Evolutionary conservation across 2,329 filamentous ascomycete genomes (phyloP).

Genomic region (Septoria petroselini): DNA sequence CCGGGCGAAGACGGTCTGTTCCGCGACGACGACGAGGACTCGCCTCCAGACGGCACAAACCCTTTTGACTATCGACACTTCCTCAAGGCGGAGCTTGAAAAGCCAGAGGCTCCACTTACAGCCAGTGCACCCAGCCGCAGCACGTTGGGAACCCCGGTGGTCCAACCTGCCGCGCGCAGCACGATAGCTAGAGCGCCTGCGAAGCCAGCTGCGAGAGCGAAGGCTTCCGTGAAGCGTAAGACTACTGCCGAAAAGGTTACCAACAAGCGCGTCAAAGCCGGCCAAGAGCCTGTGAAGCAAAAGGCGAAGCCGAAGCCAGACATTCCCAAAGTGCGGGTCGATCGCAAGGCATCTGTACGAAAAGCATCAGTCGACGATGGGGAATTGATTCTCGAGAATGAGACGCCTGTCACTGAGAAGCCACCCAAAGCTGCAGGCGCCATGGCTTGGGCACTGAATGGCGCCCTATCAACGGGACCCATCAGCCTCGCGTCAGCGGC

Average conservation of each 20-base stretch:
- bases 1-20: constrained; percentile 30
- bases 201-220: constrained; percentile 15
- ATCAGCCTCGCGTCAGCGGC: constrained; percentile 46
- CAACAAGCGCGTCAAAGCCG: constrained; percentile 32
- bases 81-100: constrained; percentile 35
- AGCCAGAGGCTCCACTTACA: constrained; percentile 25
- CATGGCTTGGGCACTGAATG: constrained; percentile 34
- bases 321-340: constrained; percentile 30
- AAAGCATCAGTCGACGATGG: constrained; percentile 33
- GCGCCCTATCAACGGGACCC: constrained; percentile 40
- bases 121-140: constrained; percentile 25
- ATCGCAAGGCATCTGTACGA: constrained; percentile 33
- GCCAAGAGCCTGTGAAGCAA: constrained; percentile 22
- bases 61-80: constrained; percentile 52
- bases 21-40: constrained; percentile 38
- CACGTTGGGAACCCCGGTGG: constrained; percentile 24
- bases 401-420: constrained; percentile 30
- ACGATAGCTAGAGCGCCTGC: constrained; percentile 22
- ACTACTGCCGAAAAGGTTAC: constrained; percentile 24
- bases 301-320: constrained; percentile 19
- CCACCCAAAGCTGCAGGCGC: constrained; percentile 23
- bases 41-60: constrained; percentile 44
- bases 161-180: constrained; percentile 20
- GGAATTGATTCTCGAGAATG: constrained; percentile 38
- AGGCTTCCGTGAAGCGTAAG: constrained; percentile 27